Base-by-base conservation (phyloP, 1,284 basidiomycete genomes). In the Moesziomyces globuligerus region DNA sequence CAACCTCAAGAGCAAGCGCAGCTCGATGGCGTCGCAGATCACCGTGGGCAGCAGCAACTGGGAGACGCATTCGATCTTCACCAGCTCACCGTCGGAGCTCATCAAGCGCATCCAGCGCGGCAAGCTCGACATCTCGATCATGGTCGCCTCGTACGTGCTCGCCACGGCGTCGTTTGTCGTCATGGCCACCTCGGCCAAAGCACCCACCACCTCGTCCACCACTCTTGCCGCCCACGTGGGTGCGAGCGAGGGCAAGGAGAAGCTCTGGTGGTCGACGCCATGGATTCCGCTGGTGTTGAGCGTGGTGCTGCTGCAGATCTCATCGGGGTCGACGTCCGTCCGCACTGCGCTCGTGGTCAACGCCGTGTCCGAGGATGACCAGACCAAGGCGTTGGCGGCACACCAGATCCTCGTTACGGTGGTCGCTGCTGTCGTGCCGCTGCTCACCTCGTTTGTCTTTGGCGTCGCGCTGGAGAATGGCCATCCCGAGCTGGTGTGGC, bases 351-450 rank as follows among this genome's bases (percentile, higher is more conserved):
- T 78, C 36, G 58, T 78, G 25, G 76, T 78, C 7, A 76, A 76
- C 42, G 69, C 72, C 0, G 74, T 76, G 4, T 58, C 71, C 1
- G 67, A 73, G 28, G 58, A 71, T 7, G 60, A 74, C 18, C 74
- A 78, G 58, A 68, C 67, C 4, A 69, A 72, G 29, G 74, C 76
- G 17, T 41, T 78, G 11, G 74, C 74, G 32, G 76, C 76, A 0
- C 74, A 76, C 40, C 76, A 78, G 58, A 74, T 78, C 10, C 50
- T 78, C 2, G 71, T 72, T n/a, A 78, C 74, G 3, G 51, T 59
- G 11, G 72, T 76, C 7, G 64, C 67, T 10, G 74, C 76, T 3
- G 44, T 72, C n/a, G 64, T 76, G 15, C 76, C 76, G 15, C 52
- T 76, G 28, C 47, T 76, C 17, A 76, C 74, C 0, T 69, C 65